Conservation (phyloP, 1,284 basidiomycete genomes). For the Tilletia setariae region DNA sequence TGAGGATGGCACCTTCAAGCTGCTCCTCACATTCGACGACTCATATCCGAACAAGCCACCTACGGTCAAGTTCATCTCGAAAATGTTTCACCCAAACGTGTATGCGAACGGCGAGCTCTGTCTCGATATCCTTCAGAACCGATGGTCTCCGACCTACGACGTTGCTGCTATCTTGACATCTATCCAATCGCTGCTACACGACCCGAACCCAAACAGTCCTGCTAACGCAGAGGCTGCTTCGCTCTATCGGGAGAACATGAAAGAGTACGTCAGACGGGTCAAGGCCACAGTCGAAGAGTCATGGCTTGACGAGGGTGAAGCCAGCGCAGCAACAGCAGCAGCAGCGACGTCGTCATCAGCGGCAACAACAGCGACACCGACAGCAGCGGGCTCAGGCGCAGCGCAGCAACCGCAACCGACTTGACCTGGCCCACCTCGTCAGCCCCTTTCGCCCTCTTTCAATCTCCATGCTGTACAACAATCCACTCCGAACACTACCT, state of each 20-base stretch:
- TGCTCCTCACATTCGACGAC: conserved; percentile 91
- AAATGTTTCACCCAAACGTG: conserved; percentile 99
- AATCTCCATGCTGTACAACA: neutral
- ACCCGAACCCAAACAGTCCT: conserved; percentile 95
- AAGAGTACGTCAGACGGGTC: conserved; percentile 89
- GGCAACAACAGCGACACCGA: neutral
- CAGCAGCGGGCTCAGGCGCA: neutral
- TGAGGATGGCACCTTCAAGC: conserved; percentile 97
- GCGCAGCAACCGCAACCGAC: neutral
- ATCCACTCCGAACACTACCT: neutral
- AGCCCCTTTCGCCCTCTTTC: conserved; percentile 3
- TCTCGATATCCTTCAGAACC: conserved; percentile 94
- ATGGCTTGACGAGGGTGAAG: conserved; percentile 50
- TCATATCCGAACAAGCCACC: conserved; percentile 98
- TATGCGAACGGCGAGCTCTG: conserved; percentile 97
- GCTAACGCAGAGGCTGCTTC: conserved; percentile 97
- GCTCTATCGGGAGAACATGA: conserved; percentile 95
- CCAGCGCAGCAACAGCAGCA: neutral
- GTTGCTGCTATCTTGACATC: conserved; percentile 95
- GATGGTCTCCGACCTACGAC: conserved; percentile 97
- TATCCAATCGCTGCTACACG: conserved; percentile 90
- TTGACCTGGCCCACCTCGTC: no score
- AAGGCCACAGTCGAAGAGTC: conserved; percentile 62
- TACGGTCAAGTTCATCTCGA: conserved; percentile 89
- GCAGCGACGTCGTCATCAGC: neutral